Evolutionary conservation across 1,139 yeast genomes (phyloP).

Genomic region (Kodamaea suecica): DNA sequence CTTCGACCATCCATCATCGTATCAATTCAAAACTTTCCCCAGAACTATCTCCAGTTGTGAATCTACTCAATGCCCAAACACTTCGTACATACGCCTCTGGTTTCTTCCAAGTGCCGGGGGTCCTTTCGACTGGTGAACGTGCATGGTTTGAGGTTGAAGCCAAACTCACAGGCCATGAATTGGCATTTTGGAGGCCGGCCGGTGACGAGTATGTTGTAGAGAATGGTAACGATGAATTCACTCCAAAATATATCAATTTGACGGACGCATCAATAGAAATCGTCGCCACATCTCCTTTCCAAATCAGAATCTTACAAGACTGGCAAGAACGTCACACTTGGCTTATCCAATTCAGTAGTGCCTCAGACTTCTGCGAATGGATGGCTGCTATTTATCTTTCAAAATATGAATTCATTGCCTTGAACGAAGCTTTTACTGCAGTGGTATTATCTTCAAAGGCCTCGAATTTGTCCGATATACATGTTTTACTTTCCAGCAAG

Average conservation of each 20-base stretch:
- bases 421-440: conserved; percentile 57
- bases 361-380: conserved; percentile 40
- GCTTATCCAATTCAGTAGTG: conserved; percentile 30
- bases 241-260: conserved; percentile 49
- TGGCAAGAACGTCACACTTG: conserved; percentile 34
- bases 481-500: conserved; percentile 46
- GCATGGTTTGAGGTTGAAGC: conserved; percentile 42
- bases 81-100: conserved; percentile 40
- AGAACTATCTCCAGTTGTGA: conserved; percentile 42
- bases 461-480: conserved; percentile 50
- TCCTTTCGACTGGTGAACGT: conserved; percentile 16
- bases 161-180: conserved; percentile 50
- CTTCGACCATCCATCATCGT: conserved; percentile 19
- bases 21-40: conserved; percentile 31
- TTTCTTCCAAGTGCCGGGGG: conserved; percentile 24
- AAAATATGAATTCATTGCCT: conserved; percentile 48
- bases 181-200: conserved; percentile 46
- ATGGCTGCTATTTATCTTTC: conserved; percentile 45
- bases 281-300: conserved; percentile 12
- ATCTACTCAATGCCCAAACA: conserved; percentile 40
- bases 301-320: conserved; percentile 39
- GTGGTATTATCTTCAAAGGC: conserved; percentile 55
- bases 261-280: conserved; percentile 42
- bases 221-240: conserved; percentile 30
- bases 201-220: conserved; percentile 22